Base-by-base conservation (phyloP, 164 flowering plant genomes). In the Taxillus chinensis region DNA sequence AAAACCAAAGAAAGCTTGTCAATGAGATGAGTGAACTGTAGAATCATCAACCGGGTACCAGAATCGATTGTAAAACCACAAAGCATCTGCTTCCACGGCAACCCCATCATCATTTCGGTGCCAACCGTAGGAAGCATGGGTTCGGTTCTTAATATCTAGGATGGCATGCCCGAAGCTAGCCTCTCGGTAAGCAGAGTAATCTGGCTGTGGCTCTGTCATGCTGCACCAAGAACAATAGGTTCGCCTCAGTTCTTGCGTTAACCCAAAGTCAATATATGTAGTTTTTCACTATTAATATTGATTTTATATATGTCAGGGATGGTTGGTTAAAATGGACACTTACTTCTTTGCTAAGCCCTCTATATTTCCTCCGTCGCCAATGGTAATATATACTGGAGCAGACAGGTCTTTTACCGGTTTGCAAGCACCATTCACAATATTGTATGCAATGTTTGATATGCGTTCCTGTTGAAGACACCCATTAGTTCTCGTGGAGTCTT, bases 151-250 rank as follows among this genome's bases (percentile, higher is more conserved):
- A 13, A 92, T 84, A 10, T 84, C 89, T 1, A 92, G 69, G n/a
- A 72, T 80, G 7, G 81, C 91, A 61, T 89, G 96, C 2, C 98
- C 98, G 57, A 78, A 92, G 71, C 98, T 89, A n/a, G 92, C 80
- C 70, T 92, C 96, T 3, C 90, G 72, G 55, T 46, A 89, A 3
- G 98, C 92, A 12, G 96, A 91, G 68, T 87, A 91, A 39, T 55
- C 64, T 37, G 98, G 98, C 53, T 91, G 98, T 60, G 98, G 98
- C 67, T 86, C 70, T 40, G 86, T 86, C 85, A 92, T 75, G 12
- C 96, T 87, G 83, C 75, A 77, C 7, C 45, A n/a, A 13, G 11
- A 41, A 41, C 4, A 17, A 37, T 45, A 7, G 10, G 57, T 0
- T 43, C 49, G 14, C 17, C 16, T 57, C 27, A 27, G 27, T 27